Percentiles rank a stretch among this genome's conserved stretches.
These are phyloP conservation scores for Magnaporthales sp. DNA, from an alignment of 2,329 filamentous ascomycete species.

Conservation along the genomic window DNA sequence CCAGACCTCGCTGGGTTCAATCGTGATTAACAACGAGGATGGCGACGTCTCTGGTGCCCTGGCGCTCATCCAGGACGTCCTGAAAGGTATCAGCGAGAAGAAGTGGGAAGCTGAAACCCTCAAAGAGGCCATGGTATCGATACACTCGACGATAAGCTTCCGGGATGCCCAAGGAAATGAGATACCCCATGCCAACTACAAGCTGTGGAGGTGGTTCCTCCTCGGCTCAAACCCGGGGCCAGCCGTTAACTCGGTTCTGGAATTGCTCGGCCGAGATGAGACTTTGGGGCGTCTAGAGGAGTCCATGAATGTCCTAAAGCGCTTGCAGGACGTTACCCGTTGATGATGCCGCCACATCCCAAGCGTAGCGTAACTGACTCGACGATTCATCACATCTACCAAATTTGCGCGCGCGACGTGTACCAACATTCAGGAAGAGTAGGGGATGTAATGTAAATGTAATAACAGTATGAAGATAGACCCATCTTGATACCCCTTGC, in stretches of 20 bases:
- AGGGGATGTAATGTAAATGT: background rate
- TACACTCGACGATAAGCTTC: background rate
- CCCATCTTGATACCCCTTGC: background rate
- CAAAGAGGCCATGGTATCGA: conserved; percentile 1
- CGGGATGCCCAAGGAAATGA: conserved; percentile 2
- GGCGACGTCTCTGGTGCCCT: conserved; percentile 3
- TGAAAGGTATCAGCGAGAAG: conserved; percentile 7
- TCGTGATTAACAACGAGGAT: conserved; percentile 3
- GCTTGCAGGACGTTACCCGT: background rate
- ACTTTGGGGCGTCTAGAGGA: conserved; percentile 15
- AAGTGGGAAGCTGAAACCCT: conserved; percentile 10
- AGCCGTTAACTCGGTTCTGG: conserved; percentile 13
- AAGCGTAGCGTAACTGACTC: background rate
- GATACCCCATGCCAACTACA: conserved; percentile 6
- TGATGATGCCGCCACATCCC: background rate
- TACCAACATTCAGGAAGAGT: background rate
- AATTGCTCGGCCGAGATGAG: conserved; percentile 20
- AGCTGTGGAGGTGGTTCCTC: conserved; percentile 3
- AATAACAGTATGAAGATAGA: background rate
- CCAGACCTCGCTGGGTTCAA: background rate
- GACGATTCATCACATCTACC: background rate
- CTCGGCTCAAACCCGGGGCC: background rate
- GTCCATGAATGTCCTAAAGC: conserved; percentile 5
- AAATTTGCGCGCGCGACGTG: background rate
- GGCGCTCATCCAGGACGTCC: conserved; percentile 2